phyloP scores from a whole-genome alignment of 192 early-diverging fungal species.

The Mortierella antarctica region DNA sequence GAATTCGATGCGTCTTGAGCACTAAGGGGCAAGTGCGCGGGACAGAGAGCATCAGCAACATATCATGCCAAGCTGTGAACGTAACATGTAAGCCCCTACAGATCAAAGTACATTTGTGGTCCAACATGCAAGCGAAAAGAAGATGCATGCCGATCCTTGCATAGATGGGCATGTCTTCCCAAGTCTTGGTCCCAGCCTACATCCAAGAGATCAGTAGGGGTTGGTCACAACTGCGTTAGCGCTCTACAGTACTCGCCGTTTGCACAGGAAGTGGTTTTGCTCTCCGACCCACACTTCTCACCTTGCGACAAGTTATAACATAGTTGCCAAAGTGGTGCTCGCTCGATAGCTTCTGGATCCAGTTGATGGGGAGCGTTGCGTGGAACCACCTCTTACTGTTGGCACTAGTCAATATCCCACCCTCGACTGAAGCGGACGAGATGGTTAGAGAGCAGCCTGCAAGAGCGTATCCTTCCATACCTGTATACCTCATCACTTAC shows the following conservation, averaged over 20 bases:
- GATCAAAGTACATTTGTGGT: conserved; percentile 32
- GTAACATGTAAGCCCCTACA: not conserved
- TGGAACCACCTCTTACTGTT: conserved; percentile 50
- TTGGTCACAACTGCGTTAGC: not conserved
- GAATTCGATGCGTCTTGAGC: conserved; percentile 25
- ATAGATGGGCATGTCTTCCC: conserved; percentile 66
- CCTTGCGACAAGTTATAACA: conserved; percentile 50
- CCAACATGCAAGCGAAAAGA: conserved; percentile 55
- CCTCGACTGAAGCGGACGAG: conserved; percentile 24
- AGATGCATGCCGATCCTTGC: conserved; percentile 65
- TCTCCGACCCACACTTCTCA: conserved; percentile 2
- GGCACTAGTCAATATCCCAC: conserved; percentile 48
- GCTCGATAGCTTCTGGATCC: conserved; percentile 53
- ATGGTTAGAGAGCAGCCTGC: not conserved
- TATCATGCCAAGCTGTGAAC: not conserved
- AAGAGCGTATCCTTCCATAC: not conserved
- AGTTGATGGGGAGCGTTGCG: conserved; percentile 48
- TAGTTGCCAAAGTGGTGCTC: conserved; percentile 59
- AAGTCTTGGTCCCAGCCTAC: conserved; percentile 54
- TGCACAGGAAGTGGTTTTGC: not conserved
- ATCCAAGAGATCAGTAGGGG: no score
- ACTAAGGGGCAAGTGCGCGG: conserved; percentile 4
- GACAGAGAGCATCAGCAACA: not conserved
- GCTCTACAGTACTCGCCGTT: not conserved
- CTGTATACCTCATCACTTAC: conserved; percentile 11